Conservation (phyloP, 805 yeast species). For the Pichia phayaonensis region DNA sequence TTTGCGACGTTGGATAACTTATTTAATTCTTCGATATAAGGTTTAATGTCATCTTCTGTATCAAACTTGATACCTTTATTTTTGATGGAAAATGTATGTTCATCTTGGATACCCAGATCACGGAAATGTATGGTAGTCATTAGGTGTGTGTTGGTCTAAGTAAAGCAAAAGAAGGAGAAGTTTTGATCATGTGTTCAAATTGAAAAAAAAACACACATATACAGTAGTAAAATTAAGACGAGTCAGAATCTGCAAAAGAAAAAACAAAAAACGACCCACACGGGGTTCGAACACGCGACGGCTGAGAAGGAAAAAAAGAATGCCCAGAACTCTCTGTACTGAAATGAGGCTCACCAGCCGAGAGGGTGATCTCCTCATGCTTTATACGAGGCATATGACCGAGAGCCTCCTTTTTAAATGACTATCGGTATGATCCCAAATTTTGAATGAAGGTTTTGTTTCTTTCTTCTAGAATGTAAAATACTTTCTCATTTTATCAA, state of each 20-base stretch:
- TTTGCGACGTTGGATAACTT: conserved; percentile 34
- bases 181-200: neutral
- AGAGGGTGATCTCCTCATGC: too few relatives aligned
- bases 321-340: too few relatives aligned
- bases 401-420: too few relatives aligned
- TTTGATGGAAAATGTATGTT: conserved; percentile 52
- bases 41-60: conserved; percentile 60
- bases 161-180: neutral
- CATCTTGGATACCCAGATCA: conserved; percentile 35
- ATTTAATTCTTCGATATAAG: conserved; percentile 54
- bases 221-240: neutral
- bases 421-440: too few relatives aligned
- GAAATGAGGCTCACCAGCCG: too few relatives aligned
- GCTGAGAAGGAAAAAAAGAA: too few relatives aligned
- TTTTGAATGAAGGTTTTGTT: too few relatives aligned
- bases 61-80: conserved; percentile 75
- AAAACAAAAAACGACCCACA: neutral
- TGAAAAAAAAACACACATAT: neutral
- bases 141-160: neutral
- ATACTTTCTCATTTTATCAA: too few relatives aligned
- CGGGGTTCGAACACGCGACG: neutral
- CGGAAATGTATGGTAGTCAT: conserved; percentile 31
- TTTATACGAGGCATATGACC: too few relatives aligned
- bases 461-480: neutral
- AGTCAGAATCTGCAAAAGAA: neutral